Evolutionary conservation across 1,139 yeast genomes (phyloP).

Genomic region (Yamadazyma oceani): DNA sequence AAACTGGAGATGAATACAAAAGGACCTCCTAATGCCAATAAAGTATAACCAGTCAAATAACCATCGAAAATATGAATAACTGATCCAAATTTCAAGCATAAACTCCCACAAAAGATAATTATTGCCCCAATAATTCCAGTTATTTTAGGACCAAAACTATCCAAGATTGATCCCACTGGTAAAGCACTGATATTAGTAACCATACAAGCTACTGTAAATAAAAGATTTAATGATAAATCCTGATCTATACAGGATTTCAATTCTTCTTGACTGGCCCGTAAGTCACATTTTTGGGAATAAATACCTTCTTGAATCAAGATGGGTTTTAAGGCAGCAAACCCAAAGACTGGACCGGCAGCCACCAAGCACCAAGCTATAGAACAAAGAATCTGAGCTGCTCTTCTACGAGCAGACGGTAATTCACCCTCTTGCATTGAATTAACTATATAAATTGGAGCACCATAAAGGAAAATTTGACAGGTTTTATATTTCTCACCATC

Average conservation of each 20-base stretch:
- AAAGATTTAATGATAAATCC: conserved; percentile 74
- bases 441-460: not conserved
- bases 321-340: conserved; percentile 92
- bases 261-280: conserved; percentile 13
- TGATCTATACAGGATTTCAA: conserved; percentile 61
- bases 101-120: conserved; percentile 53
- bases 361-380: conserved; percentile 84
- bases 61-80: conserved; percentile 31
- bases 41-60: conserved; percentile 40
- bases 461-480: too few relatives aligned
- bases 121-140: conserved; percentile 75
- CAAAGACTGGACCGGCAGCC: conserved; percentile 92
- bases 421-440: conserved; percentile 2
- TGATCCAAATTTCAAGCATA: conserved; percentile 42
- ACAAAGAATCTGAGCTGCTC: conserved; percentile 42
- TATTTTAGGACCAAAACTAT: conserved; percentile 74
- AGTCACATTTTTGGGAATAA: conserved; percentile 64
- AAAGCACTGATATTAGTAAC: conserved; percentile 83
- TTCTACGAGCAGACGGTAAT: conserved; percentile 20
- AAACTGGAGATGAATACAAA: conserved; percentile 48
- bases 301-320: conserved; percentile 73
- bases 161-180: conserved; percentile 77
- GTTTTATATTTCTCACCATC: too few relatives aligned
- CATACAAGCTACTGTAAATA: conserved; percentile 86
- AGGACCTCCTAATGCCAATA: conserved; percentile 47